phyloP scores from a whole-genome alignment of 192 early-diverging fungal species.

The Diversispora epigaea region DNA sequence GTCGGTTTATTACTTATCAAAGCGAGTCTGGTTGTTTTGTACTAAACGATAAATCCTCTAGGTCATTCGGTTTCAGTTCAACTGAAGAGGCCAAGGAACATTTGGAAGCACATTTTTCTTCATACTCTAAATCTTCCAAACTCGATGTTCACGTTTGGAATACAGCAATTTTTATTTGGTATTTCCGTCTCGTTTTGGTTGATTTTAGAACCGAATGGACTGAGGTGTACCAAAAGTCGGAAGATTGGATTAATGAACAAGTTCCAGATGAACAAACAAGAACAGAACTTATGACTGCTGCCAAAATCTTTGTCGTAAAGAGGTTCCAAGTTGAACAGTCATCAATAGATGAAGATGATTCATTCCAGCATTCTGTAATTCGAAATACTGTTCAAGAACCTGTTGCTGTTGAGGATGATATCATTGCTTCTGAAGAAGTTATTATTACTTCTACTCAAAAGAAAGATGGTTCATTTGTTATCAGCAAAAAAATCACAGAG shows the following conservation, averaged over 20 bases:
- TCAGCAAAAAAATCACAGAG: no score
- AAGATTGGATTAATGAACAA: conserved; percentile 8
- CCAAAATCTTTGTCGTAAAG: conserved; percentile 4
- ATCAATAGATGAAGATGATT: conserved; percentile 8
- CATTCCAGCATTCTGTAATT: not conserved
- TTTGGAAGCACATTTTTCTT: conserved; percentile 1
- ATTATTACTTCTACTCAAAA: no score
- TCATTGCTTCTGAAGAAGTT: not conserved
- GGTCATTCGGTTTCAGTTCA: conserved; percentile 17
- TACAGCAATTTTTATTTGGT: conserved; percentile 28
- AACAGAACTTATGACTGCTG: conserved; percentile 24
- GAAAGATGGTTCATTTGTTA: no score
- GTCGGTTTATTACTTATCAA: conserved; percentile 24
- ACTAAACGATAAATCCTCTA: not conserved
- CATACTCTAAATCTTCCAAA: not conserved
- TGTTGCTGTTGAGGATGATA: not conserved
- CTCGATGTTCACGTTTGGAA: conserved; percentile 7
- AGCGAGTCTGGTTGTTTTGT: conserved; percentile 13
- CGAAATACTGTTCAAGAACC: no score
- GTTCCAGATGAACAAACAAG: not conserved
- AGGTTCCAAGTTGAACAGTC: conserved; percentile 15
- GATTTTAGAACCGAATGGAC: conserved; percentile 21
- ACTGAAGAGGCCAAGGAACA: conserved; percentile 18
- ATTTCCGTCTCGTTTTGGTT: conserved; percentile 10
- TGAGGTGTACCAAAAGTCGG: not conserved